A percentile compares a stretch with the other conserved stretches of the same genome.
phyloP scores from a whole-genome alignment of 2,329 filamentous ascomycete genomes.

The Pseudogymnoascus pannorum region DNA sequence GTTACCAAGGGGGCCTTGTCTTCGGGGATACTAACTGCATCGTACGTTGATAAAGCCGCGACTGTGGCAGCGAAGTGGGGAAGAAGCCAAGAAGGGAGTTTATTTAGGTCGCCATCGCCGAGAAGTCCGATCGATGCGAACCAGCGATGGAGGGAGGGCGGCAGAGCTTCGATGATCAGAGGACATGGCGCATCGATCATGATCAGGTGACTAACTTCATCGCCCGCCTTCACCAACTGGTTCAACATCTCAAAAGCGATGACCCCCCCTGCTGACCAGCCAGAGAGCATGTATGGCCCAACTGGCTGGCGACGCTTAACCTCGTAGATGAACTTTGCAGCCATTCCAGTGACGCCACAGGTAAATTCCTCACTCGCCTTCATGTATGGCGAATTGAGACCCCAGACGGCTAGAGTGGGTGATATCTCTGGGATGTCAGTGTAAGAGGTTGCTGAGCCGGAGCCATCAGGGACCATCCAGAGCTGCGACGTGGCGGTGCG shows the following conservation, averaged over 20 bases:
- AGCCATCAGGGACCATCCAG: constrained; percentile 42
- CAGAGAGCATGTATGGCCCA: constrained; percentile 61
- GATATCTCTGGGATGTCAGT: constrained; percentile 31
- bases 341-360: constrained; percentile 59
- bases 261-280: constrained; percentile 73
- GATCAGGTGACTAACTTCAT: constrained; percentile 52
- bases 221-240: constrained; percentile 49
- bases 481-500: constrained; percentile 38
- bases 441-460: constrained; percentile 39
- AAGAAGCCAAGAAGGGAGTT: constrained; percentile 65
- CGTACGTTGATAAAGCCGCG: constrained; percentile 60
- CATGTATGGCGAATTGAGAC: constrained; percentile 65
- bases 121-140: constrained; percentile 66
- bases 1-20: constrained; percentile 53
- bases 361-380: constrained; percentile 58
- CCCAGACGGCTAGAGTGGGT: constrained; percentile 43
- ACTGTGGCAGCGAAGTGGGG: constrained; percentile 67
- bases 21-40: constrained; percentile 54
- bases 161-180: constrained; percentile 60
- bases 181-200: constrained; percentile 62
- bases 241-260: constrained; percentile 61
- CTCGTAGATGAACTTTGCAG: constrained; percentile 58
- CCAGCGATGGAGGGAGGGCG: constrained; percentile 57
- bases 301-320: constrained; percentile 63
- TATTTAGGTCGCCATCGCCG: constrained; percentile 51